Conservation (phyloP, 305 asterid species). For the Salvia sclarea region DNA sequence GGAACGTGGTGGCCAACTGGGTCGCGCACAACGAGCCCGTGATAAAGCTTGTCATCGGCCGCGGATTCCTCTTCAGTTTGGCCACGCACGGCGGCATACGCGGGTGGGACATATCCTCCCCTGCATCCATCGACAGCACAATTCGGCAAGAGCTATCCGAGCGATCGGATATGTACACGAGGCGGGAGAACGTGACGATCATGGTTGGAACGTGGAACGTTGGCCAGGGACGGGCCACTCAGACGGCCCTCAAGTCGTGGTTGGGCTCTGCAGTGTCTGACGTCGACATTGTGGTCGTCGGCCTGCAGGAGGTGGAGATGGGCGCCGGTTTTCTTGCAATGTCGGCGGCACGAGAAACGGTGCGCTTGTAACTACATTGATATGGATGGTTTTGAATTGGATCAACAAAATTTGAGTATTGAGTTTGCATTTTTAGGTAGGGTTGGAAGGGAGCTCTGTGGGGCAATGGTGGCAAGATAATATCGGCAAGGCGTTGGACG, state of each 20-base stretch:
- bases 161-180: conserved; percentile 54
- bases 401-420: neutral
- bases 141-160: conserved; percentile 58
- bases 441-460: conserved; percentile 90
- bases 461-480: conserved; percentile 98
- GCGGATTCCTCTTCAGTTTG: conserved; percentile 62
- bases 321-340: conserved; percentile 99
- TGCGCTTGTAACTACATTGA: conserved; percentile 34
- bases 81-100: conserved; percentile 94
- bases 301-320: conserved; percentile 97
- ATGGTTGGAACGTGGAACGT: conserved; percentile 92
- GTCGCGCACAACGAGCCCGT: conserved; percentile 84
- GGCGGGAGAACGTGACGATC: conserved; percentile 54
- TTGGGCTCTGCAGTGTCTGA: conserved; percentile 79
- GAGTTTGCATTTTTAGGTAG: conserved; percentile 60
- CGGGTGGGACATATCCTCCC: conserved; percentile 87
- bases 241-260: conserved; percentile 82
- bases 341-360: conserved; percentile 98
- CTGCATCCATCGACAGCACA: conserved; percentile 68
- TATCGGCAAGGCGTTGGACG: conserved; percentile 85
- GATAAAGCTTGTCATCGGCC: conserved; percentile 53
- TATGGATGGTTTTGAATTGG: neutral
- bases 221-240: conserved; percentile 88
- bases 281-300: conserved; percentile 86
- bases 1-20: conserved; percentile 72